phyloP scores from a whole-genome alignment of 805 yeast genomes.

The Lipomyces oligophaga region DNA sequence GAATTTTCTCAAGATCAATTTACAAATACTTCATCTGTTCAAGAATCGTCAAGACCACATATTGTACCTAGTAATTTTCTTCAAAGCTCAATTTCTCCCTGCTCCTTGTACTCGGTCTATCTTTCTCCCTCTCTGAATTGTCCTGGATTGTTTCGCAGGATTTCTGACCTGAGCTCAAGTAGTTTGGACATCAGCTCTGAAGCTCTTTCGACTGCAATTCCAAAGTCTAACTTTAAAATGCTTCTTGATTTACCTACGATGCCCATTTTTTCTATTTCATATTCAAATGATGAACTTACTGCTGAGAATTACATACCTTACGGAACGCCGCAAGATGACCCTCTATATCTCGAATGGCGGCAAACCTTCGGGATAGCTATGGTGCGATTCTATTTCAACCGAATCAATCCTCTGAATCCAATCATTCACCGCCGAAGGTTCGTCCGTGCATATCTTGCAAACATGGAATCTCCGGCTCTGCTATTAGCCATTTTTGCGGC shows the following conservation, averaged over 20 bases:
- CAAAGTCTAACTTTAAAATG: constrained; percentile 4
- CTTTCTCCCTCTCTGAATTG: constrained; percentile 16
- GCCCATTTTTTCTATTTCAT: constrained; percentile 6
- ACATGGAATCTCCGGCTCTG: constrained; percentile 16
- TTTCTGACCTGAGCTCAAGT: constrained; percentile 2
- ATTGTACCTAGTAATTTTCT: constrained; percentile 1
- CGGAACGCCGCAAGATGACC: constrained; percentile 2
- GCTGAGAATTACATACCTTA: not conserved
- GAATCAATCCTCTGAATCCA: constrained; percentile 18
- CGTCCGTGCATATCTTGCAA: constrained; percentile 14
- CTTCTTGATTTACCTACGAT: constrained; percentile 5
- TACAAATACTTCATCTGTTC: too few relatives aligned
- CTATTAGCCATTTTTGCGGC: constrained; percentile 23
- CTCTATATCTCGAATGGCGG: constrained; percentile 13
- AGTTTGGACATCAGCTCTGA: not conserved
- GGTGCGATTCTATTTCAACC: constrained; percentile 9
- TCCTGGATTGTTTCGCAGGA: constrained; percentile 13
- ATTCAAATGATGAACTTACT: constrained; percentile 9
- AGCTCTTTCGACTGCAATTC: not conserved
- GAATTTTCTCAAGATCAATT: too few relatives aligned
- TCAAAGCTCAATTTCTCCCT: constrained; percentile 18
- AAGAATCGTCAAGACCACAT: not conserved
- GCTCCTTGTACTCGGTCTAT: constrained; percentile 10
- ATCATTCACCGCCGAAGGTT: constrained; percentile 19
- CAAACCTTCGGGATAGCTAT: constrained; percentile 10